Evolutionary conservation across 164 flowering plant species (phyloP).

Genomic region (Hamamelis virginiana): DNA sequence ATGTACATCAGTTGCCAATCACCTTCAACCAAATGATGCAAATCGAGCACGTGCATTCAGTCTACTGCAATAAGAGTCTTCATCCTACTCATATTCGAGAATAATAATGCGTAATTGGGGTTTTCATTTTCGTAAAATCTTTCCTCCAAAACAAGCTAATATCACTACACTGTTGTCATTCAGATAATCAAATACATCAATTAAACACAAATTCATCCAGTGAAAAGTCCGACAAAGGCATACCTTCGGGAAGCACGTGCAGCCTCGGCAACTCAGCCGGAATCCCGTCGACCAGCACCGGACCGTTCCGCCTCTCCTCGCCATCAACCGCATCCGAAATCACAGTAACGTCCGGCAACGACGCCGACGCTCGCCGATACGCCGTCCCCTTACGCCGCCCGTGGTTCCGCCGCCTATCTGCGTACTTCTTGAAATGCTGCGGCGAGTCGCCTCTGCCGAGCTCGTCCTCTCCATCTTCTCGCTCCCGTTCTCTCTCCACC

Average conservation of each 20-base stretch:
- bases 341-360: conserved; percentile 38
- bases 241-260: conserved; percentile 79
- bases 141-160: background rate
- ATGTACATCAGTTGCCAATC: too few species aligned
- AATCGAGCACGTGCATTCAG: background rate
- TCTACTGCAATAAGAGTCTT: background rate
- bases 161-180: background rate
- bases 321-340: conserved; percentile 28
- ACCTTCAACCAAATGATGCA: background rate
- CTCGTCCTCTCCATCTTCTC: conserved; percentile 34
- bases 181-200: background rate
- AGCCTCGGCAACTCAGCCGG: conserved; percentile 84
- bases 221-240: conserved; percentile 21
- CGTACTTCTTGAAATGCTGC: conserved; percentile 28
- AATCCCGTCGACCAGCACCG: conserved; percentile 45
- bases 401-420: conserved; percentile 33
- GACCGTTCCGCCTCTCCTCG: conserved; percentile 49
- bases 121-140: background rate
- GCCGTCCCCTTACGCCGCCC: conserved; percentile 36
- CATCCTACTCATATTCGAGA: background rate
- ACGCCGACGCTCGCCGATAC: conserved; percentile 36
- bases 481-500: conserved; percentile 53
- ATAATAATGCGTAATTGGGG: background rate
- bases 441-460: conserved; percentile 26
- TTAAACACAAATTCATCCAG: conserved; percentile 10